Base-by-base conservation (phyloP, 2,329 filamentous ascomycete genomes). In the Trichoderma endophyticum region DNA sequence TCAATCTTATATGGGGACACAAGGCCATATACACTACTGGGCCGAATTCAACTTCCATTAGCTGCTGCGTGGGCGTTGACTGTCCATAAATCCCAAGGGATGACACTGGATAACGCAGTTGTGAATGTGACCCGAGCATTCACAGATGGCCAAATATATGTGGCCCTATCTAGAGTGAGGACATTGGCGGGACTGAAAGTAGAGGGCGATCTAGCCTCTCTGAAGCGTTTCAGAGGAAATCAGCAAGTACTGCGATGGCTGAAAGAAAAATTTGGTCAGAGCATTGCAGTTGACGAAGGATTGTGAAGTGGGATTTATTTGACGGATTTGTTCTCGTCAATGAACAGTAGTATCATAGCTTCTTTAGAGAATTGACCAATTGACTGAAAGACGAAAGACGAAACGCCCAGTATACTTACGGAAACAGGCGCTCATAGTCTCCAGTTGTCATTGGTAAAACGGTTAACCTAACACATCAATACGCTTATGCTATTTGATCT, bases 1-100 rank as follows among this genome's bases (percentile, higher is more conserved):
- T 78, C 87, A 32, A 83, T 81, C 21, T 80, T 86, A 67, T 73
- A 87, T 0, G 87, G 86, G 2, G 79, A 84, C 54, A 77, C 80
- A 2, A 24, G 77, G 64, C 86, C 86, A 0, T 86, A 85, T 73
- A 85, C 82, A 43, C 75, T 86, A 1, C 76, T 90, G 0, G 81
- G 82, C 1, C 82, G 90, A n/a, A 89, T 88, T 0, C 89, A 91
- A 76, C 84, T 92, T 6, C 90, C 90, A 0, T 81, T 92, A 0
- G 79, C 84, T 1, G 82, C 88, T 0, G 90, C 86, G 0, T 92
- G 89, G 87, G 90, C 90, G 0, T 85, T 91, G 75, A 91, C 86
- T 0, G 86, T 90, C 2, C 90, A 92, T 77, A 91, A 90, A 77
- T 84, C 84, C 4, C 88, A 91, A 79, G 88, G 89, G 3, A 87